Evolutionary conservation across 495 filamentous ascomycete genomes (phyloP).

Genomic region (Daldinia caldariorum): DNA sequence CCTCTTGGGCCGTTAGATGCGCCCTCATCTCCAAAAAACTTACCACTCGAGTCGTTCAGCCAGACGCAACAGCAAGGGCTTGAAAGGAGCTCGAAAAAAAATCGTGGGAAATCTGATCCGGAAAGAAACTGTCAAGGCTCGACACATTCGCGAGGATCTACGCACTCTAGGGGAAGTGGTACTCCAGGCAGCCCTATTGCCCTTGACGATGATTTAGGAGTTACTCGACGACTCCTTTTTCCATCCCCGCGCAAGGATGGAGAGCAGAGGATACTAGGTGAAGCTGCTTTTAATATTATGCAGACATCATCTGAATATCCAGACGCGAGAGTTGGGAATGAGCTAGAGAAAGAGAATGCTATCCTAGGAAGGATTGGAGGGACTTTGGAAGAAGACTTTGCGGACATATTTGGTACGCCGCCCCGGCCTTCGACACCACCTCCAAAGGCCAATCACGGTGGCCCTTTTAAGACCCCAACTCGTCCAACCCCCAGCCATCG

Average conservation of each 20-base stretch:
- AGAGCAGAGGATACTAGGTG: conserved; percentile 65
- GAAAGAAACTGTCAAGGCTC: conserved; percentile 46
- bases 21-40: conserved; percentile 38
- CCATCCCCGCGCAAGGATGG: conserved; percentile 72
- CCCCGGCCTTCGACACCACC: conserved; percentile 71
- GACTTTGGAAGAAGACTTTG: conserved; percentile 58
- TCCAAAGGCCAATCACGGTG: conserved; percentile 57
- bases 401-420: conserved; percentile 66
- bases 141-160: conserved; percentile 51
- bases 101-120: conserved; percentile 39
- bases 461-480: conserved; percentile 66
- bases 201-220: conserved; percentile 69
- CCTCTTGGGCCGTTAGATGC: conserved; percentile 52
- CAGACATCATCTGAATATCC: conserved; percentile 52
- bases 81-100: conserved; percentile 43
- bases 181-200: conserved; percentile 71
- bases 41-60: conserved; percentile 26
- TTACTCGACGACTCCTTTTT: conserved; percentile 82
- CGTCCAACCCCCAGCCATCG: conserved; percentile 66
- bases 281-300: conserved; percentile 66
- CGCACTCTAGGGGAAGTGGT: conserved; percentile 62
- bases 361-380: conserved; percentile 29
- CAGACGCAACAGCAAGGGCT: conserved; percentile 42
- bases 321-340: conserved; percentile 48
- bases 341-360: conserved; percentile 55